phyloP scores from a whole-genome alignment of 2,329 filamentous ascomycete species.

The Saccharata proteae region DNA sequence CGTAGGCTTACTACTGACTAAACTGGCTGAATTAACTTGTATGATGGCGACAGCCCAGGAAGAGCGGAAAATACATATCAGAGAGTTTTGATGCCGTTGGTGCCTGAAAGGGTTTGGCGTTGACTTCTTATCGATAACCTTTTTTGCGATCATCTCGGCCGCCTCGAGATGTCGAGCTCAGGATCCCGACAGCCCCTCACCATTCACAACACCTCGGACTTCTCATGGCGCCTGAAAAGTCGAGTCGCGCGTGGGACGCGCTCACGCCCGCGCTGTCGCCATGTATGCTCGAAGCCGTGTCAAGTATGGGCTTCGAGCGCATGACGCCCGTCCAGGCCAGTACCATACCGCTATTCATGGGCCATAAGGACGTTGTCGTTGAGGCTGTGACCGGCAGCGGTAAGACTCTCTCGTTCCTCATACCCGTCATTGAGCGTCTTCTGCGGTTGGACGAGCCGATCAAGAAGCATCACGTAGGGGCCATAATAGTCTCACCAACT shows the following conservation, averaged over 20 bases:
- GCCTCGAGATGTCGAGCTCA: no score
- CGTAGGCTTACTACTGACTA: no score
- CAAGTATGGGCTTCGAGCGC: slow-evolving; percentile 71
- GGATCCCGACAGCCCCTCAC: no score
- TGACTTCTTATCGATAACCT: no score
- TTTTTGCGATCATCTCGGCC: no score
- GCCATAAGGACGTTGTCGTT: slow-evolving; percentile 84
- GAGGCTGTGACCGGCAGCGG: slow-evolving; percentile 88
- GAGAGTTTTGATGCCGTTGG: no score
- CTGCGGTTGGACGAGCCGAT: slow-evolving; percentile 68
- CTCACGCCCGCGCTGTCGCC: slow-evolving; percentile 58
- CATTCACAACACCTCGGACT: no score
- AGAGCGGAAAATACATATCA: no score
- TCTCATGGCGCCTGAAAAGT: slow-evolving; percentile 25
- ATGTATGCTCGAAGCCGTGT: slow-evolving; percentile 79
- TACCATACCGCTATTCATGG: slow-evolving; percentile 76
- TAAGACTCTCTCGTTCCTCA: slow-evolving; percentile 76
- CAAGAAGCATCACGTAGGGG: slow-evolving; percentile 80
- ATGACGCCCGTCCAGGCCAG: slow-evolving; percentile 95
- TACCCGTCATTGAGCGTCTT: slow-evolving; percentile 73
- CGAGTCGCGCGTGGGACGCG: slow-evolving; percentile 47
- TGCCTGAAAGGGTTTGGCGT: no score
- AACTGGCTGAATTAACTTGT: no score
- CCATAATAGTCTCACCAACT: slow-evolving; percentile 86
- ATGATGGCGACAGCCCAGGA: no score